Percentiles rank a stretch among this genome's conserved stretches.
Evolutionary conservation across 495 filamentous ascomycete species (phyloP).

Genomic region (Penicillium coffeae): DNA sequence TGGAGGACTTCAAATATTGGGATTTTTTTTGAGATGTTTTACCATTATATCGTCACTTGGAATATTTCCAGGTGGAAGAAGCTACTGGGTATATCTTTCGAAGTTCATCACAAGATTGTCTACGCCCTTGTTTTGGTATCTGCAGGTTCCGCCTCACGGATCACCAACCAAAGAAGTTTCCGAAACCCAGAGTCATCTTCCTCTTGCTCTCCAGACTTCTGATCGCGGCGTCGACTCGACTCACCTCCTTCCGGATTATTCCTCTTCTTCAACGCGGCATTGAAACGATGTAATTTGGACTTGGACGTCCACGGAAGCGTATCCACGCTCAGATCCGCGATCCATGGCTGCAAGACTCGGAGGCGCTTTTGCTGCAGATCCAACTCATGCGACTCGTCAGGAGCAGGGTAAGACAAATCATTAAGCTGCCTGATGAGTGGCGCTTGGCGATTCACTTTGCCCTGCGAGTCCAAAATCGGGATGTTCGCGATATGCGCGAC

Average conservation of each 20-base stretch:
- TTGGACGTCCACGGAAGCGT: slow-evolving; percentile 23
- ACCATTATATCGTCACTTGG: too few relatives aligned
- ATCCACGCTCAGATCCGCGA: slow-evolving; percentile 24
- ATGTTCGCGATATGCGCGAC: slow-evolving; percentile 25
- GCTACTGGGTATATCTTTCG: not conserved
- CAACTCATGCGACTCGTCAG: slow-evolving; percentile 4
- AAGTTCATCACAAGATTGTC: not conserved
- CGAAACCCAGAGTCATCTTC: not conserved
- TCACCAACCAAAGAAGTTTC: slow-evolving; percentile 1
- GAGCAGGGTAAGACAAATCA: not conserved
- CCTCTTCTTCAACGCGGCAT: slow-evolving; percentile 24
- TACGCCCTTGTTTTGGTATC: not conserved
- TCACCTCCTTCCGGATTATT: slow-evolving; percentile 1
- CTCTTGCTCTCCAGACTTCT: not conserved
- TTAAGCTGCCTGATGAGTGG: slow-evolving; percentile 17
- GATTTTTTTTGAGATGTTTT: too few relatives aligned
- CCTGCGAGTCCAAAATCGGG: slow-evolving; percentile 23
- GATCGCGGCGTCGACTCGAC: not conserved
- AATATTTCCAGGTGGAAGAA: not conserved
- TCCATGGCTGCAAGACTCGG: slow-evolving; percentile 21
- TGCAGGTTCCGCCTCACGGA: not conserved
- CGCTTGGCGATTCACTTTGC: slow-evolving; percentile 16
- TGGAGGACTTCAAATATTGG: too few relatives aligned
- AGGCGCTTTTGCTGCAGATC: slow-evolving; percentile 17
- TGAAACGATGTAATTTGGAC: slow-evolving; percentile 23